Percentiles rank a stretch among this genome's conserved stretches.
Evolutionary conservation across 169 alveolate genomes (phyloP).

Genomic region (Eimeria acervulina): DNA sequence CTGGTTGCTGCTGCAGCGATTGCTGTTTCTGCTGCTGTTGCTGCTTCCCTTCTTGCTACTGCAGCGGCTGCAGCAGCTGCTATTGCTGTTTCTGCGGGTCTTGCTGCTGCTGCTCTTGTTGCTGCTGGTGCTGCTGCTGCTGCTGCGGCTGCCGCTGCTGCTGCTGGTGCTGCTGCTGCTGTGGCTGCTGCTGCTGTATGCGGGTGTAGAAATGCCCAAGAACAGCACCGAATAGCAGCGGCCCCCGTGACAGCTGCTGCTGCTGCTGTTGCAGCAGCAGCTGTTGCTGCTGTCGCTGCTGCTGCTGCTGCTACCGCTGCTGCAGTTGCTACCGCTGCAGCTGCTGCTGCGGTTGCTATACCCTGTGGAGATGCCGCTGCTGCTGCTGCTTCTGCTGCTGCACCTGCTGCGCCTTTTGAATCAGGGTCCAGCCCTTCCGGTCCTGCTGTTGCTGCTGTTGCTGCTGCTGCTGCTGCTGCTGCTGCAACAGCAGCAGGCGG

Average conservation of each 20-base stretch:
- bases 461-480: constrained; percentile 5
- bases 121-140: constrained; percentile 4
- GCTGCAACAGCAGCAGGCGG: constrained; percentile 47
- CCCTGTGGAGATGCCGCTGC: too few species aligned
- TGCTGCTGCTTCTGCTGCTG: neutral
- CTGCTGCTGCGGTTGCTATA: neutral
- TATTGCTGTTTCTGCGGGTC: too few species aligned
- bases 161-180: neutral
- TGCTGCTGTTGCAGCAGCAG: neutral
- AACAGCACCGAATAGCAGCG: neutral
- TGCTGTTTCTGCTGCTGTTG: neutral
- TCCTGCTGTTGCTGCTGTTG: neutral
- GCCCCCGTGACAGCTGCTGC: constrained; percentile 7
- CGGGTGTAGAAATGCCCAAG: neutral
- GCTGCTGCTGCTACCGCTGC: too few species aligned
- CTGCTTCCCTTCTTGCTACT: neutral
- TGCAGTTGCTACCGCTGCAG: constrained; percentile 18
- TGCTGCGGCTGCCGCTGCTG: neutral
- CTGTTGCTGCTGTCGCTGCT: too few species aligned
- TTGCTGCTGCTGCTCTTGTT: neutral
- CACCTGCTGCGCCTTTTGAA: neutral
- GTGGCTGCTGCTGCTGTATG: neutral
- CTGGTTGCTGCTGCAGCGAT: neutral
- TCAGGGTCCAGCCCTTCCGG: neutral
- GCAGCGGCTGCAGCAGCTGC: too few species aligned